Evolutionary conservation across 1,284 basidiomycete genomes (phyloP).

Genomic region (Vanrija sp.): DNA sequence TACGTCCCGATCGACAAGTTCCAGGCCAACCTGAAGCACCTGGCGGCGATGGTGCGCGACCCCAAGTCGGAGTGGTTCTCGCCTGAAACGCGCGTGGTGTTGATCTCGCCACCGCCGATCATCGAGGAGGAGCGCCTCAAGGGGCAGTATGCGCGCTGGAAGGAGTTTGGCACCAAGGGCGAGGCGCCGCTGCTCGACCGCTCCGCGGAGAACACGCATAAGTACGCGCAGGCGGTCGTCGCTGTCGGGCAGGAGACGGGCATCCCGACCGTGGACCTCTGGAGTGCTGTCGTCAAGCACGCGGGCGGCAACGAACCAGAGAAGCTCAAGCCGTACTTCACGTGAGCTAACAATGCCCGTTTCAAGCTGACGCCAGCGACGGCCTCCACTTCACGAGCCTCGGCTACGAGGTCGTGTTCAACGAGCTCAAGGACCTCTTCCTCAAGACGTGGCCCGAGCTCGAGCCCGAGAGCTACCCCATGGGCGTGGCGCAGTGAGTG

Average conservation of each 20-base stretch:
- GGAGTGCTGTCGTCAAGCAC: constrained; percentile 62
- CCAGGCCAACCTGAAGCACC: constrained; percentile 60
- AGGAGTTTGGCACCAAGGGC: constrained; percentile 31
- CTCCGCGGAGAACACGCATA: constrained; percentile 58
- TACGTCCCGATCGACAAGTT: constrained; percentile 63
- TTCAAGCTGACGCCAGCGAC: constrained; percentile 50
- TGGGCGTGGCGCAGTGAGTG: constrained; percentile 40
- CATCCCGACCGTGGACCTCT: constrained; percentile 66
- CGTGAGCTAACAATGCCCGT: constrained; percentile 22
- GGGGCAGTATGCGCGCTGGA: constrained; percentile 45
- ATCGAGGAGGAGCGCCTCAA: constrained; percentile 54
- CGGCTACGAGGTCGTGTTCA: constrained; percentile 70
- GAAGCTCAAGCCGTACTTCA: constrained; percentile 48
- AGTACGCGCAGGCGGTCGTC: constrained; percentile 67
- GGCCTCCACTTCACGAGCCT: constrained; percentile 70
- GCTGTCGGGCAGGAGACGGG: constrained; percentile 57
- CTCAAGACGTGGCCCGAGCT: constrained; percentile 61
- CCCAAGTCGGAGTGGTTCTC: constrained; percentile 64
- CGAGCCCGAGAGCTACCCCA: constrained; percentile 46
- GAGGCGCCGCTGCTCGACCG: constrained; percentile 53
- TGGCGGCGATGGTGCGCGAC: constrained; percentile 62
- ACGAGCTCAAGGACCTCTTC: constrained; percentile 61
- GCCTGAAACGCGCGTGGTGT: constrained; percentile 67
- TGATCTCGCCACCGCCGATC: constrained; percentile 81
- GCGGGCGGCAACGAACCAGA: constrained; percentile 57